Evolutionary conservation across 176 grass and related monocot species (phyloP).

Genomic region (Aegilops bicornis): DNA sequence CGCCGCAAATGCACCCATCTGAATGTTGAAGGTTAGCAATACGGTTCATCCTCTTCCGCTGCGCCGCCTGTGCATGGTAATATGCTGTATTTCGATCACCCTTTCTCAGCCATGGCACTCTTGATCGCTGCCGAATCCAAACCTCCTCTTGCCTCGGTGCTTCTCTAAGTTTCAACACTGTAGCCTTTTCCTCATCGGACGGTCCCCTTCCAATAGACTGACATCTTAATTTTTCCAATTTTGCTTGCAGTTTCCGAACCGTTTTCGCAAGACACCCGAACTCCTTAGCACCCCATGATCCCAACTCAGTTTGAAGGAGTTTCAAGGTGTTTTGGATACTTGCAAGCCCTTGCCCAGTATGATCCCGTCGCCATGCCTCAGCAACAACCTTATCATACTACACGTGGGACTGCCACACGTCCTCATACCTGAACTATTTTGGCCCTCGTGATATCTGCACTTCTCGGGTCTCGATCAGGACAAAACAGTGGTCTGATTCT

Average conservation of each 20-base stretch:
- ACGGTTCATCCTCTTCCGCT: background rate
- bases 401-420: background rate
- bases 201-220: background rate
- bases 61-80: background rate
- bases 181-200: background rate
- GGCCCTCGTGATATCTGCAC: background rate
- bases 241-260: background rate
- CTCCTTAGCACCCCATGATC: background rate
- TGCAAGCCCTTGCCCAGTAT: background rate
- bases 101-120: background rate
- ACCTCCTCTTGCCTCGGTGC: background rate
- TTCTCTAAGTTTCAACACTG: background rate
- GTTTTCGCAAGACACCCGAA: background rate
- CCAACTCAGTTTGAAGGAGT: background rate
- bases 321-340: background rate
- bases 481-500: background rate
- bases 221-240: background rate
- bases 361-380: background rate
- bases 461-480: background rate
- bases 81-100: background rate
- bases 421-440: background rate
- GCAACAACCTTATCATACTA: background rate
- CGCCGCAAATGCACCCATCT: background rate
- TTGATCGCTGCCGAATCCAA: background rate
- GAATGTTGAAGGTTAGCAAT: background rate